These are phyloP conservation scores for Cenchrus fungigraminus DNA, from an alignment of 176 grass and related monocot species.

Conservation along the genomic window DNA sequence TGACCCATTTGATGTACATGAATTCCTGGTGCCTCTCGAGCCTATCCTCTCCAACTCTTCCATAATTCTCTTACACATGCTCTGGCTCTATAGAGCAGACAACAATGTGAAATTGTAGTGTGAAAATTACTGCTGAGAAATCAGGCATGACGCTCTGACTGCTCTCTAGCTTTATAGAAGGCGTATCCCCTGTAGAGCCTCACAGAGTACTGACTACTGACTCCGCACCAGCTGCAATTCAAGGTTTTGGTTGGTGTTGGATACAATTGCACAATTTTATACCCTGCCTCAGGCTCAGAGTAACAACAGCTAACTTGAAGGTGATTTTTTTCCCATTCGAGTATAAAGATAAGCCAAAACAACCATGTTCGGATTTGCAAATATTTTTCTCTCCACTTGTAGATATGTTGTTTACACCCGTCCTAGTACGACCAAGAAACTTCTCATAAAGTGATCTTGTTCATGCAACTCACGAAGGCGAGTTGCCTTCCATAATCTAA, in stretches of 20 bases:
- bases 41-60: no score
- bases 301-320: not conserved
- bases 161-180: not conserved
- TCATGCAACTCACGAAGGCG: not conserved
- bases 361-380: not conserved
- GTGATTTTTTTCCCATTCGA: not conserved
- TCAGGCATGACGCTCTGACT: not conserved
- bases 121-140: not conserved
- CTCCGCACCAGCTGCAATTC: not conserved
- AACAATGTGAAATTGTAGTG: not conserved
- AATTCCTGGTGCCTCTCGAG: not conserved
- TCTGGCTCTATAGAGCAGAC: not conserved
- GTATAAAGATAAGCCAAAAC: not conserved
- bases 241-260: not conserved
- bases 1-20: not conserved
- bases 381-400: not conserved
- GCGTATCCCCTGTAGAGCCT: not conserved
- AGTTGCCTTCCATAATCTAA: not conserved
- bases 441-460: not conserved
- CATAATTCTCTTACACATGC: no score
- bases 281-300: not conserved
- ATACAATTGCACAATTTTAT: not conserved
- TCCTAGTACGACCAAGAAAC: not conserved
- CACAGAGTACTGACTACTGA: not conserved
- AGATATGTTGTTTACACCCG: not conserved